These are phyloP conservation scores for Aspergillus proliferans DNA, from an alignment of 2,329 filamentous ascomycete species.

Conservation along the genomic window DNA sequence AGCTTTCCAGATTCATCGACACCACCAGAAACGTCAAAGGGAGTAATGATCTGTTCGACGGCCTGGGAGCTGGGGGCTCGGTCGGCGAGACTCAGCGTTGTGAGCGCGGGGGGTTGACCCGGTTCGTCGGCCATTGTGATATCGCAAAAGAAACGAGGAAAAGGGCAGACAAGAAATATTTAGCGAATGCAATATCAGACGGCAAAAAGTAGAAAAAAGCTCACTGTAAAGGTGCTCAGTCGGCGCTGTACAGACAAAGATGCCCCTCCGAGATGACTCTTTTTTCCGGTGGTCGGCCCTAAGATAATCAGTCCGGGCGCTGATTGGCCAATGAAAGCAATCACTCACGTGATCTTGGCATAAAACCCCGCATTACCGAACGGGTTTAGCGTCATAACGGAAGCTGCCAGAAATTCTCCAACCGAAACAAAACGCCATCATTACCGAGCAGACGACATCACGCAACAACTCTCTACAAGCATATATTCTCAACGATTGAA, in stretches of 20 bases:
- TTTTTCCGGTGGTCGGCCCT: background rate
- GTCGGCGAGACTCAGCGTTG: constrained; percentile 26
- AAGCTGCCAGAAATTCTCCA: constrained; percentile 17
- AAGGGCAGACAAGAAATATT: background rate
- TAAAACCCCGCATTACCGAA: constrained; percentile 16
- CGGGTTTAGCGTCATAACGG: constrained; percentile 9
- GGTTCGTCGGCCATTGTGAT: constrained; percentile 28
- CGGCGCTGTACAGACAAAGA: too few species aligned
- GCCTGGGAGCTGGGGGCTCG: constrained; percentile 22
- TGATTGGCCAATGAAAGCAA: background rate
- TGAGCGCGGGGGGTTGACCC: constrained; percentile 33
- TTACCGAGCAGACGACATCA: constrained; percentile 2
- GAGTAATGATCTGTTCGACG: constrained; percentile 33
- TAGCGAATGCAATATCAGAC: background rate
- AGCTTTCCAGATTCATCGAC: constrained; percentile 37
- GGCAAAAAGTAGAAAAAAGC: background rate
- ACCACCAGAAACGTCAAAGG: constrained; percentile 39
- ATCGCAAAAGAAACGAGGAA: background rate
- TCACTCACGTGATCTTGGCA: constrained; percentile 8
- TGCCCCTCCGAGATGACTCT: background rate
- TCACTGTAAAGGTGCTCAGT: background rate
- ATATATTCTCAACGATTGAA: background rate
- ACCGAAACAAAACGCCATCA: constrained; percentile 6
- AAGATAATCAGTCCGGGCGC: background rate
- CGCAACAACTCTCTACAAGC: background rate